Conservation (phyloP, 2,329 filamentous ascomycete genomes). For the Thyridium curvatum region DNA sequence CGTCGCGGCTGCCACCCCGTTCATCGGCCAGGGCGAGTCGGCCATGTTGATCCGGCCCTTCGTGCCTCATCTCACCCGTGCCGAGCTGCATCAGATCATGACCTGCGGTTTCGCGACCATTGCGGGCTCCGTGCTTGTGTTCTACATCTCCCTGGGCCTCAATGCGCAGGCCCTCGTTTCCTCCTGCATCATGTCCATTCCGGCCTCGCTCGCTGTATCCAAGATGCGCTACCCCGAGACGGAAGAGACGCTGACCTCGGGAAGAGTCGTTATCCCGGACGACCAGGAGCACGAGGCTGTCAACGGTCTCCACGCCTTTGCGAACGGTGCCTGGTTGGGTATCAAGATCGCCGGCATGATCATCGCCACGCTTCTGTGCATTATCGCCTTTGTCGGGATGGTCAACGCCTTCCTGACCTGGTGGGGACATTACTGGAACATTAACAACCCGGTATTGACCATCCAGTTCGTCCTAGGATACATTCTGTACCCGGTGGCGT, state of each 20-base stretch:
- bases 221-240: conserved; percentile 87
- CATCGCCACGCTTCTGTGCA: conserved; percentile 70
- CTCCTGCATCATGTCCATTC: conserved; percentile 93
- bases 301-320: conserved; percentile 79
- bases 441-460: conserved; percentile 63
- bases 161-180: conserved; percentile 82
- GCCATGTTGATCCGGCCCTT: conserved; percentile 89
- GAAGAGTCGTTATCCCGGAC: conserved; percentile 73
- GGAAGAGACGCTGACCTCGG: conserved; percentile 78
- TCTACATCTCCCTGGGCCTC: conserved; percentile 78
- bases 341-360: conserved; percentile 86
- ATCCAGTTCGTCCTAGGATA: conserved; percentile 73
- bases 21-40: conserved; percentile 91
- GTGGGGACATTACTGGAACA: conserved; percentile 76
- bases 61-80: conserved; percentile 75
- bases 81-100: conserved; percentile 90
- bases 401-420: conserved; percentile 73
- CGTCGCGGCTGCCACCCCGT: conserved; percentile 85
- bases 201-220: conserved; percentile 80
- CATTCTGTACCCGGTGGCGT: conserved; percentile 70
- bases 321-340: conserved; percentile 78
- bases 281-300: conserved; percentile 69
- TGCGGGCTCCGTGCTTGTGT: conserved; percentile 78
- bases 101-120: conserved; percentile 90
- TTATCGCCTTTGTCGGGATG: conserved; percentile 70